Base-by-base conservation (phyloP, 1,284 basidiomycete species). In the Cutaneotrichosporon cutaneum region DNA sequence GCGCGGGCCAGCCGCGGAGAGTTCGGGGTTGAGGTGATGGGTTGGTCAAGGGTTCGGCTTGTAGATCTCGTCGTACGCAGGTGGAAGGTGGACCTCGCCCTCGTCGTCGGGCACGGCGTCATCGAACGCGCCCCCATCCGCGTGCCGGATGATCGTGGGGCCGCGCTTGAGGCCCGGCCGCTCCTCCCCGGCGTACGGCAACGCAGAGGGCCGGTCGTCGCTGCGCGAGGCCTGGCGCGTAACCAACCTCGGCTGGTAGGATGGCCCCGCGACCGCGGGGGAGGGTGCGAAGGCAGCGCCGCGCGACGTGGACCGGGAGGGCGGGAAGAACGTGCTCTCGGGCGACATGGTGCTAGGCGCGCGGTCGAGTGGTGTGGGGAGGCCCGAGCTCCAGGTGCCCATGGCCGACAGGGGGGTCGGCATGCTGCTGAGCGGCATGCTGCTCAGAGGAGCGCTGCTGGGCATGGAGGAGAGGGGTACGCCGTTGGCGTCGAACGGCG, bases 21-120 rank as follows among this genome's bases (percentile, higher is more conserved):
- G 36, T 39, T 16, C 13, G 11, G 18, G 36, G 4, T 9, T 39
- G 5, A 39, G 9, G 33, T 10, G 33, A 33, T 33, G 4, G 36
- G 18, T 2, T 39, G 56, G 36, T 16, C 14, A 39, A 6, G 36
- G 36, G 13, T 39, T 39, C 35, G 60, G 58, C 21, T 60, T 62
- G 58, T 64, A 67, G 30, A 67, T 67, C 44, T 67, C 65, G 24
- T 63, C 65, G 16, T 67, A 67, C 1, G 65, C 65, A 0, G 65
- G 65, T 1, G 65, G 65, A 22, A 67, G 60, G 39, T 67, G 65
- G 16, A 67, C 52, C 16, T 58, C 59, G 21, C 32, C 55, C 9
- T 35, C 51, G 5, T 48, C 36, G 35, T 56, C 51, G 44, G 62
- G 62, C 10, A 59, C 58, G 7, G 57, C 60, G 48, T 61, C 65